phyloP scores from a whole-genome alignment of 2,329 filamentous ascomycete genomes.

The Nothopassalora personata region DNA sequence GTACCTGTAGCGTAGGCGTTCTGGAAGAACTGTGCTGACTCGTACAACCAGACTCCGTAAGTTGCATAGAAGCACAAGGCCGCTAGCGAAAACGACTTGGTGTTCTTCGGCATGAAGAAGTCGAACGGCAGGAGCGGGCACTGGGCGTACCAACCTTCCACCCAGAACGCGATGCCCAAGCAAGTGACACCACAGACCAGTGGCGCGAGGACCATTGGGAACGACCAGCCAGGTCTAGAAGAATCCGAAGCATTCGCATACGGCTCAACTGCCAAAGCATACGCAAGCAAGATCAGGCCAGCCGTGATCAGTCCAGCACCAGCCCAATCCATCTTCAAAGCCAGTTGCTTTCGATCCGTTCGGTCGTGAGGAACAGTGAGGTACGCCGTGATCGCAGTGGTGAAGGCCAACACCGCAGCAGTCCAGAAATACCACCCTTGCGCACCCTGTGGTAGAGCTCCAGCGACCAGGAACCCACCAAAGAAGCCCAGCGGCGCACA shows the following conservation, averaged over 20 bases:
- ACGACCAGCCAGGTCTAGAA: constrained; percentile 22
- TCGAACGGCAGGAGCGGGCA: constrained; percentile 33
- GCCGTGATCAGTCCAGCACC: constrained; percentile 32
- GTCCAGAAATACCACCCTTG: constrained; percentile 35
- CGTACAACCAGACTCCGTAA: constrained; percentile 33
- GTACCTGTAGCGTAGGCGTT: constrained; percentile 17
- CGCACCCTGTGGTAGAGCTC: constrained; percentile 24
- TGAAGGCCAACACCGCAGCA: constrained; percentile 25
- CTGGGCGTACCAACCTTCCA: constrained; percentile 32
- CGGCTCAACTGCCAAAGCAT: constrained; percentile 32
- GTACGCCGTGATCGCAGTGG: constrained; percentile 28
- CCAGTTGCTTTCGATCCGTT: constrained; percentile 27
- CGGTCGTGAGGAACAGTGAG: constrained; percentile 31
- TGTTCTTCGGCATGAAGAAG: constrained; percentile 32
- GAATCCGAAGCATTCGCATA: constrained; percentile 19
- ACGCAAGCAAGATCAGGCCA: constrained; percentile 32
- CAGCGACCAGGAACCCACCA: constrained; percentile 31
- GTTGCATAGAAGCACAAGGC: constrained; percentile 35
- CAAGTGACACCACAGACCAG: constrained; percentile 26
- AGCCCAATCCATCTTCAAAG: constrained; percentile 35
- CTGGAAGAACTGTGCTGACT: constrained; percentile 26
- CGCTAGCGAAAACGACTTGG: constrained; percentile 31
- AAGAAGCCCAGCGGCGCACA: constrained; percentile 36
- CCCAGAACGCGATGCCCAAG: constrained; percentile 28
- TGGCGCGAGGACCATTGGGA: constrained; percentile 27